phyloP scores from a whole-genome alignment of 2,329 filamentous ascomycete genomes.

The Mariannaea sp. region DNA sequence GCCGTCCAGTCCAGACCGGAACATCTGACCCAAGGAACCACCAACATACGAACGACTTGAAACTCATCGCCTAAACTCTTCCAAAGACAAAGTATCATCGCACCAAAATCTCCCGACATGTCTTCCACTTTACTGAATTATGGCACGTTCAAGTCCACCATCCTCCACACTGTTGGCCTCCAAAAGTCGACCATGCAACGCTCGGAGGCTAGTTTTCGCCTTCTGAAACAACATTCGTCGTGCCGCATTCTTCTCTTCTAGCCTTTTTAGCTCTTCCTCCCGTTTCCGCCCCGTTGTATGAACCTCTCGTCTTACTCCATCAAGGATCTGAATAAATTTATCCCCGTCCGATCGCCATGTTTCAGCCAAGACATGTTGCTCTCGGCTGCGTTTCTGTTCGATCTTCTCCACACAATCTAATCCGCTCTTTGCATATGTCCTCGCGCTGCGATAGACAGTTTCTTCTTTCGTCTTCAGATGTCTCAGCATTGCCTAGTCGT shows the following conservation, averaged over 20 bases:
- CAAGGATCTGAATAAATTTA: constrained; percentile 23
- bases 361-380: constrained; percentile 24
- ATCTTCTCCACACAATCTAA: constrained; percentile 31
- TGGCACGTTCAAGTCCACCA: neutral
- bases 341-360: constrained; percentile 25
- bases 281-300: constrained; percentile 8
- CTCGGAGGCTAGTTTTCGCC: constrained; percentile 30
- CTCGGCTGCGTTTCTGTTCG: constrained; percentile 27
- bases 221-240: constrained; percentile 27
- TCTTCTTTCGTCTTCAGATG: constrained; percentile 34
- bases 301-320: constrained; percentile 16
- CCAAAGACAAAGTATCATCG: neutral
- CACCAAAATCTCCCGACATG: neutral
- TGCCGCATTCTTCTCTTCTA: constrained; percentile 20
- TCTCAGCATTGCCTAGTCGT: constrained; percentile 30
- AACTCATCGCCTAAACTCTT: neutral
- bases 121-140: neutral
- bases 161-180: constrained; percentile 11
- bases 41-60: neutral
- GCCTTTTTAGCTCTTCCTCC: constrained; percentile 4
- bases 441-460: constrained; percentile 23
- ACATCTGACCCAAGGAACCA: constrained; percentile 1
- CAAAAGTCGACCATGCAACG: constrained; percentile 27
- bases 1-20: too few relatives aligned
- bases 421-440: constrained; percentile 31